A percentile compares a stretch with the other conserved stretches of the same genome.
These are phyloP conservation scores for Mucor ambiguus DNA, from an alignment of 371 early-diverging fungal genomes.

Conservation along the genomic window DNA sequence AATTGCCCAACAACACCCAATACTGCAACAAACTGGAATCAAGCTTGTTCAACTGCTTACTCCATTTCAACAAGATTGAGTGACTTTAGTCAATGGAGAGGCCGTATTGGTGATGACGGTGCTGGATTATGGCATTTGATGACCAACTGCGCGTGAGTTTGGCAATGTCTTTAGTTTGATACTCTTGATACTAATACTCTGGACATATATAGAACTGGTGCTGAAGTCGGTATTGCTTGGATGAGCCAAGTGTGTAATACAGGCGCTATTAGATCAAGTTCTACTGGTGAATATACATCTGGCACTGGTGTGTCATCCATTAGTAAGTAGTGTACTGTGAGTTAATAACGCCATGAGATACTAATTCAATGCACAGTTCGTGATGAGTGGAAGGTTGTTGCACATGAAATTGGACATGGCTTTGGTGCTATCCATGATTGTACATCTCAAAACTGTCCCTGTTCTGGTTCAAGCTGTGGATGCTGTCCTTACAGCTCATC, in stretches of 20 bases:
- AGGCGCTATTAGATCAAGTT: slow-evolving; percentile 21
- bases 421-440: slow-evolving; percentile 85
- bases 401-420: slow-evolving; percentile 96
- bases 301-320: slow-evolving; percentile 91
- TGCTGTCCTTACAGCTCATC: slow-evolving; percentile 78
- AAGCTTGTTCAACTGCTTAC: slow-evolving; percentile 71
- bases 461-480: slow-evolving; percentile 45
- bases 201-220: slow-evolving; percentile 59
- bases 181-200: too few relatives aligned
- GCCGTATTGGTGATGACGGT: slow-evolving; percentile 63
- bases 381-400: slow-evolving; percentile 95
- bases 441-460: slow-evolving; percentile 60
- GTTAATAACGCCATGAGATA: neutral
- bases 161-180: too few relatives aligned
- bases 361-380: slow-evolving; percentile 45
- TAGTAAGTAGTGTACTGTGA: slow-evolving; percentile 31
- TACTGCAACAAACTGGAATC: slow-evolving; percentile 72
- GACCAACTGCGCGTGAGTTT: slow-evolving; percentile 78
- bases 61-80: slow-evolving; percentile 77
- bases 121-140: slow-evolving; percentile 95
- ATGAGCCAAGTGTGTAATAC: slow-evolving; percentile 74
- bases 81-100: slow-evolving; percentile 93
- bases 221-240: slow-evolving; percentile 96
- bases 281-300: slow-evolving; percentile 56
- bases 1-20: slow-evolving; percentile 56